Evolutionary conservation across 2,329 filamentous ascomycete species (phyloP).

Genomic region (Penicillium sp.): DNA sequence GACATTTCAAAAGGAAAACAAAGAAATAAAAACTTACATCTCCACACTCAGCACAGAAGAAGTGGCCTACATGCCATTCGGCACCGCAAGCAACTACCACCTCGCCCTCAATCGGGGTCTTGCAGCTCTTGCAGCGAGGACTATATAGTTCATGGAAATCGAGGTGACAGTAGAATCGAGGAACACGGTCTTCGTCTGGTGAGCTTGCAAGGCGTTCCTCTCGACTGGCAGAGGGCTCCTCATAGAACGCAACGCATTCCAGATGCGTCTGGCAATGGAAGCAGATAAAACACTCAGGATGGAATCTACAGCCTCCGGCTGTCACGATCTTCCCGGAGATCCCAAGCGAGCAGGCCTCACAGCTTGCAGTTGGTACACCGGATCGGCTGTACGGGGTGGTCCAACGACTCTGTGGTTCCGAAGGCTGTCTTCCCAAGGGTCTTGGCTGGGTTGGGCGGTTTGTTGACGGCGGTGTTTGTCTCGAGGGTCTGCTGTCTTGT

Average conservation of each 20-base stretch:
- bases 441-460: constrained; percentile 24
- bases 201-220: constrained; percentile 68
- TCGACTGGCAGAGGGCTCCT: constrained; percentile 75
- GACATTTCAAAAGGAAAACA: neutral
- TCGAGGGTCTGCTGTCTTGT: constrained; percentile 8
- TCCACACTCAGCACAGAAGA: constrained; percentile 98
- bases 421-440: constrained; percentile 34
- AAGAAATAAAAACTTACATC: constrained; percentile 53
- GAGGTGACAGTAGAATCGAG: constrained; percentile 95
- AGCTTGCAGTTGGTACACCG: constrained; percentile 65
- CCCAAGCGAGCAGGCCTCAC: constrained; percentile 77
- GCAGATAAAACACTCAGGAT: constrained; percentile 90
- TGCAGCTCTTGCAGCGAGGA: constrained; percentile 92
- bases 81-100: constrained; percentile 88
- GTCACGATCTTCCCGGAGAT: constrained; percentile 91
- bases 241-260: constrained; percentile 94
- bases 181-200: constrained; percentile 59
- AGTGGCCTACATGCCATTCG: constrained; percentile 97
- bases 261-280: constrained; percentile 82
- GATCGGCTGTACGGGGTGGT: constrained; percentile 47
- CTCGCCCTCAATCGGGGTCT: constrained; percentile 92
- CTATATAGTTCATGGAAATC: constrained; percentile 96
- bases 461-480: constrained; percentile 18
- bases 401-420: constrained; percentile 40
- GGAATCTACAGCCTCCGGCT: constrained; percentile 78